A percentile compares a stretch with the other conserved stretches of the same genome.
These are phyloP conservation scores for Casuarina equisetifolia DNA, from an alignment of 306 rosid genomes.

Conservation along the genomic window DNA sequence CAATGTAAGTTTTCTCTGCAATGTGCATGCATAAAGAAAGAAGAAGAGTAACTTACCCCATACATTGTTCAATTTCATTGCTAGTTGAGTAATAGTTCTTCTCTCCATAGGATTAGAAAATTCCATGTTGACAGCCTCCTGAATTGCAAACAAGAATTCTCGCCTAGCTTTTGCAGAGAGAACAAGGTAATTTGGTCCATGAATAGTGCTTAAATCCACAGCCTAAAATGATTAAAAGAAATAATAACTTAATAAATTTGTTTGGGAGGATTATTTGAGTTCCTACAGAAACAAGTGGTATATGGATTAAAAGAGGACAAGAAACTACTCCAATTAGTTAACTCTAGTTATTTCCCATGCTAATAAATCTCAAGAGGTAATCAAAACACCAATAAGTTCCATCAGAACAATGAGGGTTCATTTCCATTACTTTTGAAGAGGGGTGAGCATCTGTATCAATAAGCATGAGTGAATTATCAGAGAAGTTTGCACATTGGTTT, in stretches of 20 bases:
- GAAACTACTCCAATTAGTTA: neutral
- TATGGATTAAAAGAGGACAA: neutral
- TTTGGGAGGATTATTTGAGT: conserved; percentile 1
- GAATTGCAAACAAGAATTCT: conserved; percentile 54
- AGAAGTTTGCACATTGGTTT: neutral
- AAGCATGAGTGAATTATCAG: neutral
- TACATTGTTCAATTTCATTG: conserved; percentile 55
- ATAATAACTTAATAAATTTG: conserved; percentile 3
- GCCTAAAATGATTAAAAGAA: conserved; percentile 40
- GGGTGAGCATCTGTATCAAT: neutral
- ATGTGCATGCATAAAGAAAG: neutral
- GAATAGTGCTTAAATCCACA: conserved; percentile 64
- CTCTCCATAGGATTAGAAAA: conserved; percentile 61
- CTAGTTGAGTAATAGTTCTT: conserved; percentile 54
- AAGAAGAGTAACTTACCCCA: conserved; percentile 49
- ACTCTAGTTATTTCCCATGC: neutral
- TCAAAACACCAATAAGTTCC: neutral
- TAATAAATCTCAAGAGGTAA: neutral
- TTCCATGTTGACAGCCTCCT: conserved; percentile 59
- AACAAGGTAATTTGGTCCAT: conserved; percentile 62
- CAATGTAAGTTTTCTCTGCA: neutral
- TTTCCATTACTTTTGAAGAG: neutral
- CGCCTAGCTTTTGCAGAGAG: conserved; percentile 58
- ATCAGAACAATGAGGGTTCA: neutral
- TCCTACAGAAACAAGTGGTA: neutral